phyloP scores from a whole-genome alignment of 2,329 filamentous ascomycete species.

The Ophiostoma fasciatum region DNA sequence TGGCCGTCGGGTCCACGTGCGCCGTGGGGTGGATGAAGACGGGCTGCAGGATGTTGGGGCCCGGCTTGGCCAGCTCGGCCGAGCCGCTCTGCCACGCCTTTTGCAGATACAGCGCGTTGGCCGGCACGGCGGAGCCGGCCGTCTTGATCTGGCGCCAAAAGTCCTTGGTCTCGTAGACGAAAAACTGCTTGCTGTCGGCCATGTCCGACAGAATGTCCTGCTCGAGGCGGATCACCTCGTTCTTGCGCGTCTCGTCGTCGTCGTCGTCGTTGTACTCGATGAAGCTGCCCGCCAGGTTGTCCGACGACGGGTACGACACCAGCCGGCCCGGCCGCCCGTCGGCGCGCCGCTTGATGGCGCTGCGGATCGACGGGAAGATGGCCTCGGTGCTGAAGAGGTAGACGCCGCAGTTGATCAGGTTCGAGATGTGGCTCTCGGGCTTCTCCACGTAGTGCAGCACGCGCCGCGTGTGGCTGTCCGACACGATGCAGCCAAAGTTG shows the following conservation, averaged over 20 bases:
- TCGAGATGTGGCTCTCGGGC: conserved; percentile 92
- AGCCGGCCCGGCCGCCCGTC: conserved; percentile 72
- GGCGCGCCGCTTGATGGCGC: conserved; percentile 86
- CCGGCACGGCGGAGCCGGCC: conserved; percentile 88
- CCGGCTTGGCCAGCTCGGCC: conserved; percentile 67
- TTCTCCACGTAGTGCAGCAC: conserved; percentile 99
- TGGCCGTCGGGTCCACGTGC: conserved; percentile 81
- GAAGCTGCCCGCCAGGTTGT: conserved; percentile 65
- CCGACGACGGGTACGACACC: conserved; percentile 87
- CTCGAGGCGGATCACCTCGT: conserved; percentile 82
- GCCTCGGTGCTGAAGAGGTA: conserved; percentile 93
- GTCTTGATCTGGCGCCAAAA: conserved; percentile 99
- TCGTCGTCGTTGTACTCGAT: conserved; percentile 39
- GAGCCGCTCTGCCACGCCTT: conserved; percentile 78
- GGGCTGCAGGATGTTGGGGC: conserved; percentile 75
- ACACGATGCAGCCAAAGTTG: conserved; percentile 97
- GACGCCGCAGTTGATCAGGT: conserved; percentile 97
- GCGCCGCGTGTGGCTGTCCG: conserved; percentile 81
- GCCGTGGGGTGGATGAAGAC: conserved; percentile 93
- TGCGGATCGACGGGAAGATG: conserved; percentile 91
- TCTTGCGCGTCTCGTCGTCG: conserved; percentile 61
- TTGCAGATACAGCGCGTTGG: conserved; percentile 91
- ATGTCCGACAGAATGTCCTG: conserved; percentile 94
- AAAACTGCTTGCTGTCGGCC: conserved; percentile 95
- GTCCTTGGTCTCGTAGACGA: conserved; percentile 95